A percentile compares a stretch with the other conserved stretches of the same genome.
Conservation (phyloP, 192 early-diverging fungal genomes). For the Coemansia sp. region DNA sequence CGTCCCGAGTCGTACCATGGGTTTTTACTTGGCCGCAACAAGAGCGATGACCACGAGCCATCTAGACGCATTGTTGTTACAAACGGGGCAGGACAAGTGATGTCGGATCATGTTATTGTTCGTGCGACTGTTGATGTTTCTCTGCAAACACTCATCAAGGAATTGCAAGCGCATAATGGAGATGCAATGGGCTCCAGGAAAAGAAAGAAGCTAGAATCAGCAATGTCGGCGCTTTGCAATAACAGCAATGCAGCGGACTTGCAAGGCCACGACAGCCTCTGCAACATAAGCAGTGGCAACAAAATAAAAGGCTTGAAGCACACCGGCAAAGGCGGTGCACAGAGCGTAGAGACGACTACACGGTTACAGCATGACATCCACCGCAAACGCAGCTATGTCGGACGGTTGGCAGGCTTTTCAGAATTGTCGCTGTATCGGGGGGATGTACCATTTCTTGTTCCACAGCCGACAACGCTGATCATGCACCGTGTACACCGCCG, state of each 20-base stretch:
- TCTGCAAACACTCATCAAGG: slow-evolving; percentile 13
- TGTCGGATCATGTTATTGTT: slow-evolving; percentile 48
- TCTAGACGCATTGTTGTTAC: slow-evolving; percentile 37
- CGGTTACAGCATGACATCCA: slow-evolving; percentile 6
- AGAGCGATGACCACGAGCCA: not conserved
- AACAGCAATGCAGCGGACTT: not conserved
- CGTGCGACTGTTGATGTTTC: slow-evolving; percentile 22
- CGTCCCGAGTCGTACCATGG: slow-evolving; percentile 8
- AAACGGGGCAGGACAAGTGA: slow-evolving; percentile 45
- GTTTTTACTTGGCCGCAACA: not conserved
- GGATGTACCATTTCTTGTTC: slow-evolving; percentile 17
- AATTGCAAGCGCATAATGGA: slow-evolving; percentile 13
- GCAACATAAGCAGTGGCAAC: not conserved
- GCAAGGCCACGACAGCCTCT: not conserved
- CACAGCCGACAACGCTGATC: slow-evolving; percentile 22
- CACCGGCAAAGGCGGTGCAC: not conserved
- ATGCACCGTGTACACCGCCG: slow-evolving; percentile 34
- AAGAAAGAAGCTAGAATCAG: not conserved
- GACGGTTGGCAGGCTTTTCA: slow-evolving; percentile 37
- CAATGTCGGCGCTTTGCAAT: not conserved
- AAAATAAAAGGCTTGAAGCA: not conserved
- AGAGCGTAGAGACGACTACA: not conserved
- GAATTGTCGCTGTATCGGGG: slow-evolving; percentile 39
- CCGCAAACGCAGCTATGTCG: slow-evolving; percentile 32
- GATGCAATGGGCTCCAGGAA: not conserved